Percentiles rank a stretch among this genome's conserved stretches.
These are phyloP conservation scores for Rhazya stricta DNA, from an alignment of 257 asterid species.

Conservation along the genomic window DNA sequence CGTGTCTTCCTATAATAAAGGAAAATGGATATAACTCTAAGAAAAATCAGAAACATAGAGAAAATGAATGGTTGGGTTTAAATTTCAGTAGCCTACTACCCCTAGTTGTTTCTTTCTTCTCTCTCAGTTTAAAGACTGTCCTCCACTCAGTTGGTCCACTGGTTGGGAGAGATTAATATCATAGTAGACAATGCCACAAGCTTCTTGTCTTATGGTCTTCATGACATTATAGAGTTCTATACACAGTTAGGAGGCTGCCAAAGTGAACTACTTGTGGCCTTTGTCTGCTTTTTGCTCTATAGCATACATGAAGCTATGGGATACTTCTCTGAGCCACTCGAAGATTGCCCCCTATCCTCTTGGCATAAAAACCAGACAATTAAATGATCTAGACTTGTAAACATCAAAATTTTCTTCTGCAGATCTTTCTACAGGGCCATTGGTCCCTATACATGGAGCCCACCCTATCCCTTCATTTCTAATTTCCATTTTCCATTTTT, in stretches of 20 bases:
- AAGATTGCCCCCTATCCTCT: slow-evolving; percentile 57
- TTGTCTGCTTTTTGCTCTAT: slow-evolving; percentile 30
- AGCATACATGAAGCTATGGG: slow-evolving; percentile 15
- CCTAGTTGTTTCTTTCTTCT: slow-evolving; percentile 34
- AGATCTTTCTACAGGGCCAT: slow-evolving; percentile 42
- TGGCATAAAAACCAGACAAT: slow-evolving; percentile 61
- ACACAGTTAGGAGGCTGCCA: slow-evolving; percentile 23
- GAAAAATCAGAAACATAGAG: not conserved
- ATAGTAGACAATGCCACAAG: slow-evolving; percentile 69
- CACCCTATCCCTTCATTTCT: slow-evolving; percentile 41
- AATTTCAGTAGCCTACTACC: slow-evolving; percentile 8
- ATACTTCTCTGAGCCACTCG: slow-evolving; percentile 43
- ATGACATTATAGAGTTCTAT: slow-evolving; percentile 31
- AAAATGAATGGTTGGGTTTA: slow-evolving; percentile 36
- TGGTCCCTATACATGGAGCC: slow-evolving; percentile 33
- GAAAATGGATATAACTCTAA: slow-evolving; percentile 19
- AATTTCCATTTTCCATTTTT: not conserved
- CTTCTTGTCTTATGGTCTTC: slow-evolving; percentile 61
- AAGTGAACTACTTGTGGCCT: slow-evolving; percentile 28
- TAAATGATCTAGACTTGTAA: slow-evolving; percentile 45
- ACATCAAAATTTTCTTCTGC: slow-evolving; percentile 30
- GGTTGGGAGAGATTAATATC: slow-evolving; percentile 34
- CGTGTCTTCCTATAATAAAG: slow-evolving; percentile 12
- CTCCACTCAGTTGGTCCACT: slow-evolving; percentile 41
- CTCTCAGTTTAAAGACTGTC: slow-evolving; percentile 15